Evolutionary conservation across 768 basidiomycete genomes (phyloP).

Genomic region (Pleurotus giganteus): DNA sequence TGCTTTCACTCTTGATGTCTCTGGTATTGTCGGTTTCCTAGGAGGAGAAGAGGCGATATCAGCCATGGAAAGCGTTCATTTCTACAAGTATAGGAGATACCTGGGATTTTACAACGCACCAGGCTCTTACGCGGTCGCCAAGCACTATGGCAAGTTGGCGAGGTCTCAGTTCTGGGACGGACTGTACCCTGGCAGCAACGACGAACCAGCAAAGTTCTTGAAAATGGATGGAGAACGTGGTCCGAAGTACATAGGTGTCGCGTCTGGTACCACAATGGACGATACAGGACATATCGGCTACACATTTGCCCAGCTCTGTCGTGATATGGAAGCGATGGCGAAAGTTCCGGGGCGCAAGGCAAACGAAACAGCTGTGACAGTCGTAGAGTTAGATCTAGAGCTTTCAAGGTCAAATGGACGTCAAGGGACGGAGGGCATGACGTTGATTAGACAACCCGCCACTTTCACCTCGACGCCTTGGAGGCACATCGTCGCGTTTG

Average conservation of each 20-base stretch:
- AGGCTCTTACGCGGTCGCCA: conserved; percentile 27
- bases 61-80: conserved; percentile 31
- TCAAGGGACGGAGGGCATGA: neutral
- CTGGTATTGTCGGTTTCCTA: conserved; percentile 31
- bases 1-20: conserved; percentile 19
- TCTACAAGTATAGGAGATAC: conserved; percentile 29
- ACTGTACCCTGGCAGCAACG: conserved; percentile 30
- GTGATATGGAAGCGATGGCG: conserved; percentile 4
- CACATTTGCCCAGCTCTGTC: conserved; percentile 19
- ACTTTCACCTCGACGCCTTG: conserved; percentile 3
- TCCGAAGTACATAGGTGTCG: conserved; percentile 21
- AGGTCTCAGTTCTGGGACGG: conserved; percentile 30
- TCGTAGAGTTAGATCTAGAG: conserved; percentile 18
- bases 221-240: conserved; percentile 22
- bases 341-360: conserved; percentile 9
- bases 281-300: conserved; percentile 27
- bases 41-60: conserved; percentile 33
- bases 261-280: conserved; percentile 24
- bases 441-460: neutral
- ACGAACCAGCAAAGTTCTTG: conserved; percentile 25
- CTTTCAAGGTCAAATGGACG: too few species aligned
- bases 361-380: conserved; percentile 15
- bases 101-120: conserved; percentile 37
- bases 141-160: conserved; percentile 27
- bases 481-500: conserved; percentile 17